phyloP scores from a whole-genome alignment of 2,329 filamentous ascomycete genomes.

The Lizonia empirigonia region DNA sequence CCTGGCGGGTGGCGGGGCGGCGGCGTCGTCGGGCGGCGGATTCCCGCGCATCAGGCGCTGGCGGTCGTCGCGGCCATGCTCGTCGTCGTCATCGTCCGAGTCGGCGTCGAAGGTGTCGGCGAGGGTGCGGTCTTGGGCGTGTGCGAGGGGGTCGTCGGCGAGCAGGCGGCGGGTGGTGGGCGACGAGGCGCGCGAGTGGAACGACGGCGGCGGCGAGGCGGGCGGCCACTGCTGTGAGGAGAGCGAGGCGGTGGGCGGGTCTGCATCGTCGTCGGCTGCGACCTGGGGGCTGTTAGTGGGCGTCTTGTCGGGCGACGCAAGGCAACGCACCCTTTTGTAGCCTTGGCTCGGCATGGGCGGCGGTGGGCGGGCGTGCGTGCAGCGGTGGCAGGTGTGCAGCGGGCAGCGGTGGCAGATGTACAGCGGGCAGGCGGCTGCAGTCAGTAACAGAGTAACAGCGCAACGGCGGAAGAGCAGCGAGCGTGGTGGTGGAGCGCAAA shows the following conservation, averaged over 20 bases:
- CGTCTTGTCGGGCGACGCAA: constrained; percentile 13
- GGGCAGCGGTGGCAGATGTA: no score
- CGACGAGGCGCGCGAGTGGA: constrained; percentile 82
- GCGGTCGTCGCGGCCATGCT: constrained; percentile 76
- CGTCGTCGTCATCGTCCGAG: constrained; percentile 68
- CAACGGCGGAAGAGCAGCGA: no score
- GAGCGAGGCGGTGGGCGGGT: constrained; percentile 38
- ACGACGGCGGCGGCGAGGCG: constrained; percentile 71
- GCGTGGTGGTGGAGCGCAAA: neutral
- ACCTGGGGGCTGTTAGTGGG: constrained; percentile 38
- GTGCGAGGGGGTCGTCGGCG: constrained; percentile 57
- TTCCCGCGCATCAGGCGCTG: constrained; percentile 82
- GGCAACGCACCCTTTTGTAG: constrained; percentile 55
- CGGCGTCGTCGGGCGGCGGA: constrained; percentile 33
- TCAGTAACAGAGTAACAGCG: no score
- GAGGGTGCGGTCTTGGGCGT: constrained; percentile 76
- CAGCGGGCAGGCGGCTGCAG: no score
- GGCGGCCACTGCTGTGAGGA: constrained; percentile 47
- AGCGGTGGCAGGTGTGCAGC: neutral
- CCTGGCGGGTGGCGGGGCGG: constrained; percentile 44
- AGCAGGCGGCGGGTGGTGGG: constrained; percentile 59
- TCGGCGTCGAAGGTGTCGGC: constrained; percentile 88
- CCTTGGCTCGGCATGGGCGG: constrained; percentile 53
- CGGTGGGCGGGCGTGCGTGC: no score
- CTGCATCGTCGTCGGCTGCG: constrained; percentile 52